These are phyloP conservation scores for Podosphaera fusca DNA, from an alignment of 2,329 filamentous ascomycete species.

Conservation along the genomic window DNA sequence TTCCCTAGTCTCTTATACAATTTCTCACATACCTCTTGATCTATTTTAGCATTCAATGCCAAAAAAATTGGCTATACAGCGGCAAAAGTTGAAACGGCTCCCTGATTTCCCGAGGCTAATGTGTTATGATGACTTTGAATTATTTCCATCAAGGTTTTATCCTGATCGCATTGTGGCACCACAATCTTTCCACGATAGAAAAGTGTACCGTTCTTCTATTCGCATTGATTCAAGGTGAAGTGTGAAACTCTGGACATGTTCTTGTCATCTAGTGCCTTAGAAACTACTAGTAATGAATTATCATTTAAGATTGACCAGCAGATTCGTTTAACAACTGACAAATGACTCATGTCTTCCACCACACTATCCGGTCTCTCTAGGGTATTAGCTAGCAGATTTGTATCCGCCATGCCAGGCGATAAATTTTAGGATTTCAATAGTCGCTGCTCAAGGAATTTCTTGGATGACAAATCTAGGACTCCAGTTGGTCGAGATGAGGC, in stretches of 20 bases:
- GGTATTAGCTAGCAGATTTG: too few relatives aligned
- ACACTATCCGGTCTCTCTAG: too few relatives aligned
- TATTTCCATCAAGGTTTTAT: neutral
- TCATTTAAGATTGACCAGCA: too few relatives aligned
- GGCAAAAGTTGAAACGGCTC: neutral
- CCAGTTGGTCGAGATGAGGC: neutral
- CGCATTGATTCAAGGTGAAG: neutral
- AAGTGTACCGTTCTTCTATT: neutral
- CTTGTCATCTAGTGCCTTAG: neutral
- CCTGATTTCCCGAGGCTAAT: neutral
- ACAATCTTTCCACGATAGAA: neutral
- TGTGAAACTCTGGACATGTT: neutral
- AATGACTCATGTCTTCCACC: too few relatives aligned
- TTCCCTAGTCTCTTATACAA: too few relatives aligned
- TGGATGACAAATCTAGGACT: neutral
- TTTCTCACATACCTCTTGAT: too few relatives aligned
- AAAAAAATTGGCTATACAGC: neutral
- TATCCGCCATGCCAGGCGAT: too few relatives aligned
- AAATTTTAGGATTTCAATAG: neutral
- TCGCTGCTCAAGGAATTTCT: neutral
- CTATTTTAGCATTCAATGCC: neutral
- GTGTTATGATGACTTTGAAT: neutral
- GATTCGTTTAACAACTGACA: too few relatives aligned
- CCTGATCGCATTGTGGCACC: neutral
- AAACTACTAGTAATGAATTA: neutral